Base-by-base conservation (phyloP, 495 filamentous ascomycete genomes). In the Aspergillus asperescens region DNA sequence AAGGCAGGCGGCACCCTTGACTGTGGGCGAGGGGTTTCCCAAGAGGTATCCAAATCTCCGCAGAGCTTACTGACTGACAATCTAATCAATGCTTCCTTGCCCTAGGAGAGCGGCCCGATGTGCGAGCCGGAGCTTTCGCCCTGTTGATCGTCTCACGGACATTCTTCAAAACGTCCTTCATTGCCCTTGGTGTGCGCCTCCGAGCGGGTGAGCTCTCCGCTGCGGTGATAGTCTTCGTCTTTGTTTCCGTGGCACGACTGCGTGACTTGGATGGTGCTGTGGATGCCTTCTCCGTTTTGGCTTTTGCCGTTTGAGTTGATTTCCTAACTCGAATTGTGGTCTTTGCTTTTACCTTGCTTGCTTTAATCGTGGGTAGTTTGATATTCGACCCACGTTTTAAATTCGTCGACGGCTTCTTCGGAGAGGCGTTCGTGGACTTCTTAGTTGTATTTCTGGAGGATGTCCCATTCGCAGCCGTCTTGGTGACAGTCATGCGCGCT, bases 191-290 rank as follows among this genome's bases (percentile, higher is more conserved):
- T 7, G 61, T 52, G 45, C 49, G 52, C n/a, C 48, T 61, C 31
- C 54, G 52, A 34, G 47, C 46, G 1, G 28, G 40, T 18, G 63
- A 57, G 40, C 63, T 63, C 48, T 65, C 64, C 6, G 62, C 61
- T 25, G 58, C 54, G 27, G 63, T 60, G 15, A 66, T 49, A 19
- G 70, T 64, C 38, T 70, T 64, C 19, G 62, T 58, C 53, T 69
- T 70, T 24, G 70, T 69, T 29, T 61, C 62, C 15, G 61, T 55
- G n/a, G 67, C 69, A n/a, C 63, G 65, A 3, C 64, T 63, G 28
- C 64, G 71, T 27, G 66, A 58, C 31, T 60, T 57, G 12, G 62
- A 55, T 25, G 59, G 40, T 54, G 35, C 41, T 45, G 31, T 50
- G 15, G 27, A 40, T 13, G 37, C 45, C 41, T 45, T 60, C 10